These are phyloP conservation scores for Curvularia lunata DNA, from an alignment of 2,329 filamentous ascomycete genomes.

Conservation along the genomic window DNA sequence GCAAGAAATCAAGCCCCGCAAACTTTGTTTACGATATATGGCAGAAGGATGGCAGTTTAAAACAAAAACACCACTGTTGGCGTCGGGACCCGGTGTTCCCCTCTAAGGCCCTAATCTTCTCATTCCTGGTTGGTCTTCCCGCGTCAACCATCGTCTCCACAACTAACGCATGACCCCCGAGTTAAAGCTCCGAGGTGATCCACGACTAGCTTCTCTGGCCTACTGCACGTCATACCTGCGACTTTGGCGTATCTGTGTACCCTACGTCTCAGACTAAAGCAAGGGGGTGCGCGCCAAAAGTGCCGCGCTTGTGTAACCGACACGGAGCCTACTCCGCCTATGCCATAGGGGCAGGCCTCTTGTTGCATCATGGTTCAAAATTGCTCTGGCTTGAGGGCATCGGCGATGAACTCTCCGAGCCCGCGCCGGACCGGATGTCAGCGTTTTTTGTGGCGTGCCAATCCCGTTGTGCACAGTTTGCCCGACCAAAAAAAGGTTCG, in stretches of 20 bases:
- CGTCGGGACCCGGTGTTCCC: conserved; percentile 1
- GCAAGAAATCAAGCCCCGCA: neutral
- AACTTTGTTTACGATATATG: neutral
- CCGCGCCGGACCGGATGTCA: neutral
- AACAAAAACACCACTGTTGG: neutral
- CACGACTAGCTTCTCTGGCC: conserved; percentile 11
- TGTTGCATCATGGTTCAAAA: neutral
- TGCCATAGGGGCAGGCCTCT: neutral
- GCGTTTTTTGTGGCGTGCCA: neutral
- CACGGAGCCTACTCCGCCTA: conserved; percentile 12
- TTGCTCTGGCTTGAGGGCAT: neutral
- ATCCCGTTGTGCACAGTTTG: neutral
- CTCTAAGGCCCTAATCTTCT: neutral
- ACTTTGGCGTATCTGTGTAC: conserved; percentile 5
- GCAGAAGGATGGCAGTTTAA: neutral
- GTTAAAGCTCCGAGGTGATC: conserved; percentile 17
- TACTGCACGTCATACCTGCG: conserved; percentile 24
- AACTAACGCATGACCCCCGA: conserved; percentile 4
- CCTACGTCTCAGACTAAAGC: conserved; percentile 12
- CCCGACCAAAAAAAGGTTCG: conserved; percentile 3
- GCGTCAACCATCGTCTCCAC: conserved; percentile 8
- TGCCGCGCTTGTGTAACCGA: conserved; percentile 1
- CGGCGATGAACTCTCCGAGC: conserved; percentile 6
- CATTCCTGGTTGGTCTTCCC: neutral
- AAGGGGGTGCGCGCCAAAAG: conserved; percentile 1